A percentile compares a stretch with the other conserved stretches of the same genome.
Conservation (phyloP, 805 yeast genomes). For the Saccharomyces mikatae region DNA sequence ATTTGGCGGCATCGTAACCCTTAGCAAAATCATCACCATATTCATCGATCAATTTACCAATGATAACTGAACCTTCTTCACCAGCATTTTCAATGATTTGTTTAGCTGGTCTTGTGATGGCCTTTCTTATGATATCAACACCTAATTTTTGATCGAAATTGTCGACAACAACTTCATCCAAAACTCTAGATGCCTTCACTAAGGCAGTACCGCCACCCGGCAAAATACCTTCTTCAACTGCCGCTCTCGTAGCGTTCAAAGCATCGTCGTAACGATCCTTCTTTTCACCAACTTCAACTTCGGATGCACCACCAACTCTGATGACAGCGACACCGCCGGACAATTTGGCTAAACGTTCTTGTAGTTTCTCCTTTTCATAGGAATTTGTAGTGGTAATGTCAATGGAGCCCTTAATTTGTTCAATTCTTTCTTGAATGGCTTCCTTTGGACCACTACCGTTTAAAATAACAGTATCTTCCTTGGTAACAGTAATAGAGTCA, state of each 20-base stretch:
- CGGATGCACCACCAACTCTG: constrained; percentile 94
- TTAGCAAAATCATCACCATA: constrained; percentile 65
- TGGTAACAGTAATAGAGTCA: constrained; percentile 85
- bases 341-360: constrained; percentile 93
- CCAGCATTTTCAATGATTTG: constrained; percentile 95
- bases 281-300: constrained; percentile 98
- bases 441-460: constrained; percentile 89
- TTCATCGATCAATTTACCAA: constrained; percentile 64
- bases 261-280: constrained; percentile 99
- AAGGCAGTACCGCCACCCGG: constrained; percentile 99
- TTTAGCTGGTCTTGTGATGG: constrained; percentile 91
- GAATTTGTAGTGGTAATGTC: constrained; percentile 65
- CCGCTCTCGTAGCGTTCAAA: constrained; percentile 96
- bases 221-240: constrained; percentile 95
- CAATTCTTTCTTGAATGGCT: constrained; percentile 75
- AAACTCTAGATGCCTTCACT: constrained; percentile 76
- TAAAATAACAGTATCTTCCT: constrained; percentile 89
- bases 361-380: constrained; percentile 93
- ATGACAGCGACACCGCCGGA: constrained; percentile 98
- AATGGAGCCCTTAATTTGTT: constrained; percentile 80
- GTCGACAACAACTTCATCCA: constrained; percentile 61
- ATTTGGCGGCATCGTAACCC: constrained; percentile 89
- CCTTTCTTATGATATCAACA: constrained; percentile 84
- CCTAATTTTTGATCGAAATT: constrained; percentile 97
- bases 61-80: constrained; percentile 93